phyloP scores from a whole-genome alignment of 139 green algal genomes.

The Micractinium conductrix region DNA sequence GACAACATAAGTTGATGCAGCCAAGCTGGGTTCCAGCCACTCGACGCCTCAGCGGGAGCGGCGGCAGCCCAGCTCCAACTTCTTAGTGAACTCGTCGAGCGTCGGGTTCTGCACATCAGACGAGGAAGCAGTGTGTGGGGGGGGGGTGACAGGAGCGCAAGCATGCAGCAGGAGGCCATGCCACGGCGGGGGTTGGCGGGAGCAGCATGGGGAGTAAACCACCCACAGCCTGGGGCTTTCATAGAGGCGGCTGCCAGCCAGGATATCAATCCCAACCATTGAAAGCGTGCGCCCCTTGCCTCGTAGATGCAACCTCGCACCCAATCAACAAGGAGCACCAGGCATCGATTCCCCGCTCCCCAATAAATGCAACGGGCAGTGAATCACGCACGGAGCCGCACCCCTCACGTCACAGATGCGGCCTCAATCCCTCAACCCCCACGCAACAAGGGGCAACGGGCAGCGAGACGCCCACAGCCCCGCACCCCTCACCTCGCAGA shows the following conservation, averaged over 20 bases:
- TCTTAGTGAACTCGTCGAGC: constrained; percentile 46
- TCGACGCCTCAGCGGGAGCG: constrained; percentile 6
- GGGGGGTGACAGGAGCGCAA: background rate
- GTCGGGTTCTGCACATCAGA: constrained; percentile 58
- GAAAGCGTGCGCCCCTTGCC: no score
- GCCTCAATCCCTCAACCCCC: background rate
- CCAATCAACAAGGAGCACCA: no score
- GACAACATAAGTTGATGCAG: no score
- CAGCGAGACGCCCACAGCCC: no score
- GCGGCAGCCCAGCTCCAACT: constrained; percentile 66
- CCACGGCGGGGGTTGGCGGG: no score
- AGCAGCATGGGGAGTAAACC: background rate
- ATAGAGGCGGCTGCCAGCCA: background rate
- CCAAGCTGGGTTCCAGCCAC: no score
- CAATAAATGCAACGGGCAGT: no score
- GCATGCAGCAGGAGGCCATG: background rate
- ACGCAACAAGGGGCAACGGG: background rate
- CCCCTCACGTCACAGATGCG: no score
- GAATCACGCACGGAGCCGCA: no score
- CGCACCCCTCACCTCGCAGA: constrained; percentile 57
- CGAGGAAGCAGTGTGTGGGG: background rate
- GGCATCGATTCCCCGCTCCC: no score
- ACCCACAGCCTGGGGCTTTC: background rate
- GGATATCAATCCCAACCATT: background rate
- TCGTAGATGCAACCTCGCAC: background rate